Percentiles rank a stretch among this genome's conserved stretches.
Conservation (phyloP, 441 rosid genomes). For the Adansonia grandidieri region DNA sequence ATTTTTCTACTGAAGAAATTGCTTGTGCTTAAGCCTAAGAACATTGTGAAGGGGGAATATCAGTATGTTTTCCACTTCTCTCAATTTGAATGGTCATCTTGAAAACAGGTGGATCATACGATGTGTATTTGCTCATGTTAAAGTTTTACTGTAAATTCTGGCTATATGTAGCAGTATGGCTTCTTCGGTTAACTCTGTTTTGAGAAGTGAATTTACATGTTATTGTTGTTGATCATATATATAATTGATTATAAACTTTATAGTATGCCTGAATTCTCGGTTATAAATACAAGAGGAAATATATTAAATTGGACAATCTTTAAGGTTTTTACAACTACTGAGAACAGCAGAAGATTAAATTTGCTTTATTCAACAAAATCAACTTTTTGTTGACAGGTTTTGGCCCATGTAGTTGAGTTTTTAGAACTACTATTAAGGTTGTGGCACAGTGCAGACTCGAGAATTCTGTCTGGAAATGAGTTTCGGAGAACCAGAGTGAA, state of each 20-base stretch:
- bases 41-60: neutral
- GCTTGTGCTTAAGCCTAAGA: neutral
- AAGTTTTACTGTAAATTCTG: neutral
- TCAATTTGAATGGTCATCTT: neutral
- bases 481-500: neutral
- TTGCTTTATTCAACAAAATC: neutral
- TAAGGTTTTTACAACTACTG: neutral
- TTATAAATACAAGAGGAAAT: neutral
- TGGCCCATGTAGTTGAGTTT: neutral
- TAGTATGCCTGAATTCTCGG: neutral
- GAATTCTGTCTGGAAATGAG: conserved; percentile 5
- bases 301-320: neutral
- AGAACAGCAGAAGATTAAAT: neutral
- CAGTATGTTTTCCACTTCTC: neutral
- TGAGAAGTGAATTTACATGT: neutral
- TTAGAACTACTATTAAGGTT: neutral
- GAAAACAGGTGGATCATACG: neutral
- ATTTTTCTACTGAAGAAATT: conserved; percentile 6
- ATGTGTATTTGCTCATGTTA: neutral
- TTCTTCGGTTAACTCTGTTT: neutral
- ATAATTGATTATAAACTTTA: neutral
- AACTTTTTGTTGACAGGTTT: neutral
- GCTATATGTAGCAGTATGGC: neutral
- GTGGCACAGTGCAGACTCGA: neutral
- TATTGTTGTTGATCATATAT: neutral